Evolutionary conservation across 805 yeast species (phyloP).

Genomic region (Naumovozyma baii): DNA sequence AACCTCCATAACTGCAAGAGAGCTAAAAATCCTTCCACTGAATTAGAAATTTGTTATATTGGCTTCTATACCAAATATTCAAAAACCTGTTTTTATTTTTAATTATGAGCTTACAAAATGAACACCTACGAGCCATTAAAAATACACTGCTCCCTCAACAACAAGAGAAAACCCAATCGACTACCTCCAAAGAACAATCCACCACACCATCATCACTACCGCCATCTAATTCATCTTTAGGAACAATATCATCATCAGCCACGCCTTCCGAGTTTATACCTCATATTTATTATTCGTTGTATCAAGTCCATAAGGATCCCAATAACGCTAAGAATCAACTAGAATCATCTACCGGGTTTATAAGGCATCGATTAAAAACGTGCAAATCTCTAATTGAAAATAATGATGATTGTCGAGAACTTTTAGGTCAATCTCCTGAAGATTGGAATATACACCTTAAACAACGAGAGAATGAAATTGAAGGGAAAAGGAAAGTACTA

Average conservation of each 20-base stretch:
- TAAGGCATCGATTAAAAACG: constrained; percentile 25
- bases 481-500: constrained; percentile 16
- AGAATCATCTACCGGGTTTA: constrained; percentile 25
- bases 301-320: constrained; percentile 28
- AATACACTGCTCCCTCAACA: constrained; percentile 4
- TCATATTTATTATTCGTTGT: constrained; percentile 24
- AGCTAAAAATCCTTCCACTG: too few species aligned
- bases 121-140: constrained; percentile 5
- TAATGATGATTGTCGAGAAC: constrained; percentile 22
- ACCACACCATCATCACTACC: too few species aligned
- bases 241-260: background rate
- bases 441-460: constrained; percentile 24
- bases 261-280: constrained; percentile 25
- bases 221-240: too few species aligned
- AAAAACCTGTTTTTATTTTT: too few species aligned
- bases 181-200: too few species aligned
- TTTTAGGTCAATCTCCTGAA: constrained; percentile 19
- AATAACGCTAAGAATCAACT: constrained; percentile 25
- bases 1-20: too few species aligned
- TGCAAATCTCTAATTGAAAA: constrained; percentile 22
- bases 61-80: too few species aligned
- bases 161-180: constrained; percentile 1
- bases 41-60: too few species aligned
- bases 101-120: constrained; percentile 3
- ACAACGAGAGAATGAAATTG: constrained; percentile 19